Conservation (phyloP, 345 rosid species). For the Dipteronia dyeriana region DNA sequence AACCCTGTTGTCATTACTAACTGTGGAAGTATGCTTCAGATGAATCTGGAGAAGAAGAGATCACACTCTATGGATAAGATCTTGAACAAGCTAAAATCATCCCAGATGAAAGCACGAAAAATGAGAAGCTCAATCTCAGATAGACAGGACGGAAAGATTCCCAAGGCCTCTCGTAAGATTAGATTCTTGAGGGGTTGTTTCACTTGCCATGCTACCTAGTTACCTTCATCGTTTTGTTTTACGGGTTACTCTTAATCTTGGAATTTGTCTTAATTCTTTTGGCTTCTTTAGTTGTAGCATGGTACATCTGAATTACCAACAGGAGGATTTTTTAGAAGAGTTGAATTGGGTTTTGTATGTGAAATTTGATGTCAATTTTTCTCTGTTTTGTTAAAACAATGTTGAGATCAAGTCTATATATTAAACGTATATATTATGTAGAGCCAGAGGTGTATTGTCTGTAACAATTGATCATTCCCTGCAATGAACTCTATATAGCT, state of each 20-base stretch:
- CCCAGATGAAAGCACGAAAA: constrained; percentile 68
- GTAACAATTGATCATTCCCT: background rate
- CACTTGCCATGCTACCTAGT: constrained; percentile 36
- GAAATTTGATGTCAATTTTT: background rate
- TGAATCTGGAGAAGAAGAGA: constrained; percentile 89
- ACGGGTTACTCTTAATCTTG: background rate
- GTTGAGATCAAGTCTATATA: background rate
- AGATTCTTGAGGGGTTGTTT: constrained; percentile 56
- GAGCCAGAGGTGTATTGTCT: background rate
- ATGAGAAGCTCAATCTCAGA: constrained; percentile 65
- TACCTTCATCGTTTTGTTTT: background rate
- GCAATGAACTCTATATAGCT: too few relatives aligned
- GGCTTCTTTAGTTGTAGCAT: too few relatives aligned
- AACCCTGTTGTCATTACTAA: background rate
- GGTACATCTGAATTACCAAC: background rate
- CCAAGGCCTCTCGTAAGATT: constrained; percentile 38
- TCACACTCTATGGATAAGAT: constrained; percentile 83
- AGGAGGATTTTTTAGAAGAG: background rate
- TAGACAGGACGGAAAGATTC: constrained; percentile 30
- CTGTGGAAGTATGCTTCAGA: constrained; percentile 37
- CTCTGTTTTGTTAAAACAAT: background rate
- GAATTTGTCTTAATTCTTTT: background rate
- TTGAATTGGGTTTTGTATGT: constrained; percentile 2
- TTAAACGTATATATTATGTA: background rate
- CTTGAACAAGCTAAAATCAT: constrained; percentile 60